phyloP scores from a whole-genome alignment of 2,329 filamentous ascomycete species.

The Colletotrichum neosansevieriae region DNA sequence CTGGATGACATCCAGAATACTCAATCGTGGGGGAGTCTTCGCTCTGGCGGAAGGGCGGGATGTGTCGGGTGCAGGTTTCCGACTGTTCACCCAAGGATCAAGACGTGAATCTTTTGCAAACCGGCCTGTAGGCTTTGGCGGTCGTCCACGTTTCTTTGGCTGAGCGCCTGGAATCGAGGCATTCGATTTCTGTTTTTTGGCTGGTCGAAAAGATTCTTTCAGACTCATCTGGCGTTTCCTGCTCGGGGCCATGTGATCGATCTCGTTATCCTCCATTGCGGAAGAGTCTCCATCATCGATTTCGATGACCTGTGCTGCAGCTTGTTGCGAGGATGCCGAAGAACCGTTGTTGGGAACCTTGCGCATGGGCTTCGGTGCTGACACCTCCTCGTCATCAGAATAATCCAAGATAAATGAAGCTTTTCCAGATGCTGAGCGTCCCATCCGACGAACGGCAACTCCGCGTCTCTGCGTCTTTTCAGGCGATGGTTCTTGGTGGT shows the following conservation, averaged over 20 bases:
- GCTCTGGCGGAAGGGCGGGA: conserved; percentile 43
- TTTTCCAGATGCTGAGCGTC: conserved; percentile 42
- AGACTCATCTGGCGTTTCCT: conserved; percentile 54
- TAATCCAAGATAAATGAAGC: conserved; percentile 55
- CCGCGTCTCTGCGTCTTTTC: conserved; percentile 59
- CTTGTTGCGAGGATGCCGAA: neutral
- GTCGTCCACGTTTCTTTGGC: conserved; percentile 45
- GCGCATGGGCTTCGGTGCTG: neutral
- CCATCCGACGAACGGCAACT: conserved; percentile 60
- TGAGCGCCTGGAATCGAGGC: conserved; percentile 35
- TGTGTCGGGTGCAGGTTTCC: conserved; percentile 1
- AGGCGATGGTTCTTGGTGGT: conserved; percentile 48
- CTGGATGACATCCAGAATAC: conserved; percentile 72
- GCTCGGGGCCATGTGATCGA: conserved; percentile 64
- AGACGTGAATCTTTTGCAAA: neutral
- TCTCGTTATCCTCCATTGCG: conserved; percentile 62
- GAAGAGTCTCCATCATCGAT: conserved; percentile 52
- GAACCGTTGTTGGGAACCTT: neutral
- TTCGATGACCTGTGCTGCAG: conserved; percentile 38
- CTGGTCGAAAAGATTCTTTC: conserved; percentile 45
- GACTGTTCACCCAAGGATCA: conserved; percentile 12
- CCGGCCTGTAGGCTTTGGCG: neutral
- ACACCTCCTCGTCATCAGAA: conserved; percentile 55
- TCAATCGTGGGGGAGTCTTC: conserved; percentile 58
- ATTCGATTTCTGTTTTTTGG: conserved; percentile 44